phyloP scores from a whole-genome alignment of 768 basidiomycete genomes.

The Macrolepiota fuliginosa region DNA sequence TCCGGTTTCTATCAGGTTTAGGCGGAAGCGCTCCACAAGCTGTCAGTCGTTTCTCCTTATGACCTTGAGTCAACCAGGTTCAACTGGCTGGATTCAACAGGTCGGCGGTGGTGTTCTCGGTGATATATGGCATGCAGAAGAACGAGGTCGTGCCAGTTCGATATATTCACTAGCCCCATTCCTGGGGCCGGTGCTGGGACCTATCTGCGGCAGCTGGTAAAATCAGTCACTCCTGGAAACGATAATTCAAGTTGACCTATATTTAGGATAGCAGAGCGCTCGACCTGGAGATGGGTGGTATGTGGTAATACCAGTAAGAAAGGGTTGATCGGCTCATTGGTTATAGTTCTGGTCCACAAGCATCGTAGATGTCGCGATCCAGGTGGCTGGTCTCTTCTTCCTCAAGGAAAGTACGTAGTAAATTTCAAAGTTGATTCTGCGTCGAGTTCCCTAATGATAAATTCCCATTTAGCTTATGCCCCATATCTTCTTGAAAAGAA shows the following conservation, averaged over 20 bases:
- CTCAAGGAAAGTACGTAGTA: slow-evolving; percentile 58
- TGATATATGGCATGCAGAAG: slow-evolving; percentile 58
- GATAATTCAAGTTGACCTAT: slow-evolving; percentile 11
- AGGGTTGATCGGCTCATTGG: background rate
- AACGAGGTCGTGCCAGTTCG: slow-evolving; percentile 64
- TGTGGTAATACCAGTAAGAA: slow-evolving; percentile 18
- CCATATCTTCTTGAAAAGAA: slow-evolving; percentile 48
- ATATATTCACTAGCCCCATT: slow-evolving; percentile 66
- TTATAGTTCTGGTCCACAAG: slow-evolving; percentile 64
- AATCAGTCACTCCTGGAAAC: background rate
- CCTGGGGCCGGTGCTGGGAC: slow-evolving; percentile 64
- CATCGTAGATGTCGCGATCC: slow-evolving; percentile 53
- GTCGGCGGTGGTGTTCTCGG: slow-evolving; percentile 64
- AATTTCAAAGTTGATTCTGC: background rate
- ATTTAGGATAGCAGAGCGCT: slow-evolving; percentile 50
- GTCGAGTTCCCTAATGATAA: slow-evolving; percentile 21
- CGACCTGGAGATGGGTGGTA: slow-evolving; percentile 75
- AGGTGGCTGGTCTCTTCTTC: slow-evolving; percentile 51
- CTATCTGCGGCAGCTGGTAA: slow-evolving; percentile 59
- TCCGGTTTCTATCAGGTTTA: slow-evolving; percentile 67
- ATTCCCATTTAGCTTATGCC: slow-evolving; percentile 35
- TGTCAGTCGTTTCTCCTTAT: slow-evolving; percentile 33
- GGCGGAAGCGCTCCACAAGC: slow-evolving; percentile 72
- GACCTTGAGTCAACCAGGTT: slow-evolving; percentile 28
- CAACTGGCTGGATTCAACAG: slow-evolving; percentile 19